Conservation (phyloP, 2,329 filamentous ascomycete species). For the Fusarium aywerte region DNA sequence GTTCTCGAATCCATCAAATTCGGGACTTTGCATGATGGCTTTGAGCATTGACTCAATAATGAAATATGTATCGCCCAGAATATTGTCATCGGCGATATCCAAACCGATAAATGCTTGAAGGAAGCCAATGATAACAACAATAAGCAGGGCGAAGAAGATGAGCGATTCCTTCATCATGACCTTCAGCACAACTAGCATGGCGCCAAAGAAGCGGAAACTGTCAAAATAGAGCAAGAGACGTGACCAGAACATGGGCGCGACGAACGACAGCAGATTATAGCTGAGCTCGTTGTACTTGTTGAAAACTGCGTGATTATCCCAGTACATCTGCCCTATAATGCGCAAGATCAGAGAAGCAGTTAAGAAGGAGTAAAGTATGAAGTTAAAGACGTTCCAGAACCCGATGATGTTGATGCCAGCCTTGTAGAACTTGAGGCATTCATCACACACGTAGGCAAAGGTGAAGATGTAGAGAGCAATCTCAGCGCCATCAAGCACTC, state of each 20-base stretch:
- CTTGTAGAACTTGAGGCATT: slow-evolving; percentile 90
- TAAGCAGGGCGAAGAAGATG: slow-evolving; percentile 93
- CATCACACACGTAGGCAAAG: slow-evolving; percentile 88
- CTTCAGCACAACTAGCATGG: slow-evolving; percentile 97
- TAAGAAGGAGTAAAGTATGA: slow-evolving; percentile 81
- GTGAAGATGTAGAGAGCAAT: slow-evolving; percentile 91
- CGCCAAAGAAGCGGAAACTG: slow-evolving; percentile 93
- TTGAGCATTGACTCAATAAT: slow-evolving; percentile 87
- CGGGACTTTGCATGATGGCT: slow-evolving; percentile 89
- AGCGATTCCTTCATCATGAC: slow-evolving; percentile 94
- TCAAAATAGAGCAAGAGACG: slow-evolving; percentile 93
- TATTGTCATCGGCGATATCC: slow-evolving; percentile 81
- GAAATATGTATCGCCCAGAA: slow-evolving; percentile 74
- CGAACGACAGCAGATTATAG: slow-evolving; percentile 95
- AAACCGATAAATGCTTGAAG: slow-evolving; percentile 94
- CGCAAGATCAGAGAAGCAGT: slow-evolving; percentile 82
- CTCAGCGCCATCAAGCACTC: slow-evolving; percentile 86
- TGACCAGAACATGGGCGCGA: slow-evolving; percentile 96
- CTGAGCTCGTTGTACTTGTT: slow-evolving; percentile 78
- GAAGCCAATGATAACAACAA: slow-evolving; percentile 86
- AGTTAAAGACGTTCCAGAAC: slow-evolving; percentile 98
- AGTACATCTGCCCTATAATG: slow-evolving; percentile 78
- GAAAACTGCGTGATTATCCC: slow-evolving; percentile 58
- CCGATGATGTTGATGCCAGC: slow-evolving; percentile 90
- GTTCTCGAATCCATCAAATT: slow-evolving; percentile 87